Evolutionary conservation across 2,329 filamentous ascomycete genomes (phyloP), one percentile per base, ranked within the genome.

Genomic region (Cordyceps fumosorosea): DNA sequence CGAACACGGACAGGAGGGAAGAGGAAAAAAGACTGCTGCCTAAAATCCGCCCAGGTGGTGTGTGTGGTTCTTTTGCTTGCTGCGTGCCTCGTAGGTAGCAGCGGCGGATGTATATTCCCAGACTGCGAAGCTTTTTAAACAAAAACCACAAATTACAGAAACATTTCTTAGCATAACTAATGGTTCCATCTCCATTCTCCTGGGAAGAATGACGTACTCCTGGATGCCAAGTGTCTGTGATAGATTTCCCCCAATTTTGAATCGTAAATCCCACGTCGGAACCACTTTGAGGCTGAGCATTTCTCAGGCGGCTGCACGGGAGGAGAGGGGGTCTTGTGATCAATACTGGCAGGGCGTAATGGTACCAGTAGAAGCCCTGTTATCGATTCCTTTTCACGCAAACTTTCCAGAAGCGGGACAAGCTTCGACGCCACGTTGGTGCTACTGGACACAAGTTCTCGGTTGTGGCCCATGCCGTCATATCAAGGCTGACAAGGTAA

Each of bases 311-410:
- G 24, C 47, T 50, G 2, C 6, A 50, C 45, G 45, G 20, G 14
- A 20, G 3, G 37, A 10, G 10, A 24, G 5, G 12, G 24, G 29
- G 20, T 37, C 55, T 48, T 20, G 47, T 53, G 22, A 57, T 20
- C 20, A 34, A 57, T n/a, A 50, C 40, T 55, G 53, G n/a, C 55
- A 29, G 51, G 58, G 62, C 62, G 52, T 29, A 44, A 32, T 18
- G 16, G 18, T n/a, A 7, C 26, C 26, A 29, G 26, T 3, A 12
- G 34, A 37, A 37, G 11, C 18, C n/a, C 5, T 18, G 12, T 18
- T 18, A 11, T 29, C 34, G 14, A 56, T 8, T 14, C 45, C 26
- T 6, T 14, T 34, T 20, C 12, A 1, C 56, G 56, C 45, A 22
- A 51, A 26, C 14, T 6, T 20, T 58, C 45, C 45, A 37, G 34